Conservation (phyloP, 2,329 filamentous ascomycete species). For the Scedosporium apiospermum region DNA sequence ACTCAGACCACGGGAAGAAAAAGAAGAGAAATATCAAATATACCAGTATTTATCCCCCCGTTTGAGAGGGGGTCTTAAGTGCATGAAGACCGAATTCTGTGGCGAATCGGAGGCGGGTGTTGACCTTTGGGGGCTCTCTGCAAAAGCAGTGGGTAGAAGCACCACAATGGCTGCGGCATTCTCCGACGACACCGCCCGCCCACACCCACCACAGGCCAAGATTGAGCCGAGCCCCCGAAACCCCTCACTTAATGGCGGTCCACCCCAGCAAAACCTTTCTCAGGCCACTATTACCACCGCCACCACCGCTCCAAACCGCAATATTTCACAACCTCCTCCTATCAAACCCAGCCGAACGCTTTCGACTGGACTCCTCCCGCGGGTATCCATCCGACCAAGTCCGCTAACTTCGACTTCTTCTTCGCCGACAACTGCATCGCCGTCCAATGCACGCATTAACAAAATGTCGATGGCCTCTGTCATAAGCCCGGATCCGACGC, state of each 20-base stretch:
- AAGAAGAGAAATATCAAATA: neutral
- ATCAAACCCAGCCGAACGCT: conserved; percentile 13
- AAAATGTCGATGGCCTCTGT: conserved; percentile 39
- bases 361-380: conserved; percentile 14
- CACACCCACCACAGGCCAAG: conserved; percentile 2
- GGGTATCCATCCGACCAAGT: conserved; percentile 15
- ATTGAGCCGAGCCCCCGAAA: neutral
- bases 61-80: neutral
- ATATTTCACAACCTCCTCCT: conserved; percentile 12
- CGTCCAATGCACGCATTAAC: conserved; percentile 27
- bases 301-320: conserved; percentile 6
- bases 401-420: conserved; percentile 10
- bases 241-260: conserved; percentile 2
- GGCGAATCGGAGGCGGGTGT: conserved; percentile 5
- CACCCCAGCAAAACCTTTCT: neutral
- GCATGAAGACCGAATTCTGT: conserved; percentile 4
- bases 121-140: conserved; percentile 1
- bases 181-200: neutral
- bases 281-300: conserved; percentile 4
- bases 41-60: neutral
- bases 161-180: conserved; percentile 4
- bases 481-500: conserved; percentile 28
- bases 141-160: neutral
- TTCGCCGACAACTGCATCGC: conserved; percentile 17
- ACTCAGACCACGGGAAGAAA: neutral